phyloP scores from a whole-genome alignment of 2,329 filamentous ascomycete genomes.

The Aspergillus sp. region DNA sequence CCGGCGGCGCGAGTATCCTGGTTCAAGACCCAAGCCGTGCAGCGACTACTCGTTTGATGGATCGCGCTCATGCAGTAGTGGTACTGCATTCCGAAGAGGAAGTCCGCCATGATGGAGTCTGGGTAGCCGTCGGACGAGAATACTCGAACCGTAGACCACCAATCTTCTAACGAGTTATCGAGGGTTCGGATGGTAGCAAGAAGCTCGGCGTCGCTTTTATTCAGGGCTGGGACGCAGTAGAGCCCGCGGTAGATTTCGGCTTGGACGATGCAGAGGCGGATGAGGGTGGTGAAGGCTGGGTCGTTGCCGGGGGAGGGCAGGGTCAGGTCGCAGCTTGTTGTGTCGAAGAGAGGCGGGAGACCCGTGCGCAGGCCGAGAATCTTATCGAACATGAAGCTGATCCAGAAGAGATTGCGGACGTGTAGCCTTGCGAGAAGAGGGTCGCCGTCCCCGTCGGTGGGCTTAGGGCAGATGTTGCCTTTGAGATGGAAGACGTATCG shows the following conservation, averaged over 20 bases:
- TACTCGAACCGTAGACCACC: not conserved
- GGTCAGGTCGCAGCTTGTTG: conserved; percentile 8
- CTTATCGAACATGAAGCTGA: conserved; percentile 7
- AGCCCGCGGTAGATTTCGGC: conserved; percentile 10
- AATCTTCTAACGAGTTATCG: conserved; percentile 8
- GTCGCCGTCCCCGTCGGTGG: not conserved
- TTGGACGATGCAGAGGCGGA: conserved; percentile 4
- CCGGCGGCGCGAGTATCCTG: conserved; percentile 7
- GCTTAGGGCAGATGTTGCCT: conserved; percentile 3
- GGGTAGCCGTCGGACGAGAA: too few species aligned
- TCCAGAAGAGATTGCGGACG: conserved; percentile 12
- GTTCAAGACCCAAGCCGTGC: conserved; percentile 10
- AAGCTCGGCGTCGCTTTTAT: conserved; percentile 8
- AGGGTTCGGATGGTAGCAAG: conserved; percentile 10
- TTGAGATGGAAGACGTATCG: conserved; percentile 14
- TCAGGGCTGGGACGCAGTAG: conserved; percentile 1
- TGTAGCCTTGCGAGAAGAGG: not conserved
- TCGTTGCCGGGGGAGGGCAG: not conserved
- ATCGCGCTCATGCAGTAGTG: conserved; percentile 15
- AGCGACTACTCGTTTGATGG: conserved; percentile 16
- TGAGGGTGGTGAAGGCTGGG: not conserved
- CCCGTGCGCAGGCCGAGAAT: conserved; percentile 11
- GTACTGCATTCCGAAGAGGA: conserved; percentile 12
- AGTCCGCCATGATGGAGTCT: not conserved
- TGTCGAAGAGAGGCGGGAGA: conserved; percentile 7